Evolutionary conservation across 164 flowering plant species (phyloP), one percentile per base, ranked within the genome.

Genomic region (Dillenia suffruticosa): DNA sequence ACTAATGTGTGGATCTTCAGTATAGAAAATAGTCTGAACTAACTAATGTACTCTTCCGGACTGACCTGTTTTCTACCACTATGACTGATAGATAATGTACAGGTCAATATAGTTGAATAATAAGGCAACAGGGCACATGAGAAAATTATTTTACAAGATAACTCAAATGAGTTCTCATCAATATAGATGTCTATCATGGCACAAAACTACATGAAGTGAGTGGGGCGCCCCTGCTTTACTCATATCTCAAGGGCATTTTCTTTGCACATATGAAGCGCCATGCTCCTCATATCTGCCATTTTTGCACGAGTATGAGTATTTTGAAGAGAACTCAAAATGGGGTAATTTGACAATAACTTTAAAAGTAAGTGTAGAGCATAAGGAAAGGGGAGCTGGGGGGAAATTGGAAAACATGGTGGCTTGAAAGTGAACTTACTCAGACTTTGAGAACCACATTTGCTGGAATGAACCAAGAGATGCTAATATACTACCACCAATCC

Each of bases 391-490:
- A 15, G 7, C 22, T 15, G 13, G 24, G 9, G 19, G 40, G n/a
- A 2, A n/a, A 43, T 0, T 2, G 51, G 44, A 9, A 12, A 15
- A 10, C 15, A 46, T 10, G 1, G 10, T 32, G 46, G 22, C 22
- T 19, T 19, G 22, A 19, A 14, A 2, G 17, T 14, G 22, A 62
- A 74, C 96, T 81, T 75, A 92, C 96, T 92, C 96, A 2, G 96
- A 72, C 69, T 89, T 92, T 53, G 98, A 92, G 78, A 92, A 86
- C 98, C 98, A 92, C 98, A 92, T 86, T 63, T 92, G 98, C 81
- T 92, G 98, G 69, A 92, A 89, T 45, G 98, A 92, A 64, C 98
- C 98, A 58, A 92, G 98, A 32, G 98, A 92, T 59, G 98, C 96
- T 80, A 89, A 71, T 74, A 92, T 92, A 62, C 98, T 92, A 52